Evolutionary conservation across 495 filamentous ascomycete species (phyloP), one percentile per base, ranked within the genome.

Genomic region (Podospora appendiculata): DNA sequence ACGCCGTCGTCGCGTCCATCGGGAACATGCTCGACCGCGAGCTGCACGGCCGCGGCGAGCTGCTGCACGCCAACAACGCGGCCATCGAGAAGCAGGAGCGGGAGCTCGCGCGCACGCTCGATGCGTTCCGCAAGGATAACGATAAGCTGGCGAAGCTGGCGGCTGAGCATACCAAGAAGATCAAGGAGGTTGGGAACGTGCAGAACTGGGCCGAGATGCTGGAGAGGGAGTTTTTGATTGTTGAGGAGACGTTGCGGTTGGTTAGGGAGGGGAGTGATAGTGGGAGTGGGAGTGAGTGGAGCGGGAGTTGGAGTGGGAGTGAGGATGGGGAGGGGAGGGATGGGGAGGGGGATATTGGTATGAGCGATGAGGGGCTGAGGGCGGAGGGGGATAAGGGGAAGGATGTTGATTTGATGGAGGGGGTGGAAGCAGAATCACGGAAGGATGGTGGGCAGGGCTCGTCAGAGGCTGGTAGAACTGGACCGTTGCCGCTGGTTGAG

Each of bases 171-270:
- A 76, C 83, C 47, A 77, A 80, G 41, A 83, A 81, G 63, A 69
- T 98, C 45, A 96, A 96, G 73, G 89, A 95, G 78, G 80, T 96
- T 60, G 93, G 93, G 32, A 89, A 96, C 65, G 82, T 96, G 68
- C 93, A 96, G 80, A 95, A 96, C 65, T 96, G 91, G 91, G 92
- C 92, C 40, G 93, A 98, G 81, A 79, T 95, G 76, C 76, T 96
- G 60, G 93, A 98, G 77, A 69, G 88, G 66, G 92, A 96, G 71
- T 79, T 98, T 55, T 62, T 90, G 60, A 82, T 94, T 53, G 62
- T 98, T 38, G 90, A 94, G 71, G 90, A 96, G 79, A 89, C 88
- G 48, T 60, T 95, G 67, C 70, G 86, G 62, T 64, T 87, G 54
- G 89, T 79, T 8, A 65, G 67, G 36, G 71, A 77, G 49, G 56